phyloP scores from a whole-genome alignment of 805 yeast genomes.

The Hanseniaspora mollemarum region DNA sequence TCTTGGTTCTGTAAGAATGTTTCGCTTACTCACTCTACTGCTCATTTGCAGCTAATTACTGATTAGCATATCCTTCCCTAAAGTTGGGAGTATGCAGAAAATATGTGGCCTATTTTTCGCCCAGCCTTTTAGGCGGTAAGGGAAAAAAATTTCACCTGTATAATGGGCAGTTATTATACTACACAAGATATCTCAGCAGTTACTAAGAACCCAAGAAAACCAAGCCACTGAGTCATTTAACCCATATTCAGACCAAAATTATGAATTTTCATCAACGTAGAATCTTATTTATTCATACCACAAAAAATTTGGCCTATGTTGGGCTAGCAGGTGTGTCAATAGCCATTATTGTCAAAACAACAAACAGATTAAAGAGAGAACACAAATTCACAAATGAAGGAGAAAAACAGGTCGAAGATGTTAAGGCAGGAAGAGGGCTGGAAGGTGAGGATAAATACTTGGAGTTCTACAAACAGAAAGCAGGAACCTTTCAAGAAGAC shows the following conservation, averaged over 20 bases:
- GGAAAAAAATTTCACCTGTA: too few species aligned
- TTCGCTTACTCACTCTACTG: too few species aligned
- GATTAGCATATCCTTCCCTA: too few species aligned
- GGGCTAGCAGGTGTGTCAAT: background rate
- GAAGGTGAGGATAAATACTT: constrained; percentile 9
- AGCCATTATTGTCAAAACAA: constrained; percentile 3
- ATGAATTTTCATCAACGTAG: constrained; percentile 5
- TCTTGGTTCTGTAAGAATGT: background rate
- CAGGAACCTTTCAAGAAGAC: background rate
- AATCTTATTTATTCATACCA: background rate
- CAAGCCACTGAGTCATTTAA: too few species aligned
- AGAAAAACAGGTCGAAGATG: constrained; percentile 6
- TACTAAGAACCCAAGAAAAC: too few species aligned
- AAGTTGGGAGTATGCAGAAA: too few species aligned
- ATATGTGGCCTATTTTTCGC: too few species aligned
- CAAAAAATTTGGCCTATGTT: constrained; percentile 11
- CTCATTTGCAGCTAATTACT: too few species aligned
- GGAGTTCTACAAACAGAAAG: constrained; percentile 12
- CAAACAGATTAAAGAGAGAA: constrained; percentile 14
- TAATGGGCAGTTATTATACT: too few species aligned
- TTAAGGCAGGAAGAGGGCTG: constrained; percentile 7
- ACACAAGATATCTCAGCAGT: too few species aligned
- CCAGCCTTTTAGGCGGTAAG: too few species aligned
- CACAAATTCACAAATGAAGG: constrained; percentile 8
- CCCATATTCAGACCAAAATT: too few species aligned